Evolutionary conservation across 2,329 filamentous ascomycete species (phyloP).

Genomic region (Pyrenochaeta sp.): DNA sequence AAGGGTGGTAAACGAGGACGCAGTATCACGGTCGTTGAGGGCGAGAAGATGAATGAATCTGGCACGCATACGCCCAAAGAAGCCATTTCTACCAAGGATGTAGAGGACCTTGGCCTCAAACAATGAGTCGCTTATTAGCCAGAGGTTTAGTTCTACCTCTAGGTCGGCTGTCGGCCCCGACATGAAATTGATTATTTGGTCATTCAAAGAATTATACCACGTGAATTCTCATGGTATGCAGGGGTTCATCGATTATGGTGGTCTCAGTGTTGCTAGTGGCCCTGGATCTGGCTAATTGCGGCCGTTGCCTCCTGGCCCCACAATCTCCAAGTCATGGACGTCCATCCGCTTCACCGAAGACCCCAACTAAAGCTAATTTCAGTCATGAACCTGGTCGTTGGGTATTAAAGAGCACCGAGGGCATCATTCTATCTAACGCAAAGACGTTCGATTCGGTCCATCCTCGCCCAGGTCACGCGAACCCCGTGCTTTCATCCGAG

Average conservation of each 20-base stretch:
- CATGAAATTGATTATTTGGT: too few relatives aligned
- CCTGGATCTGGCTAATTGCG: neutral
- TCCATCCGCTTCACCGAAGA: neutral
- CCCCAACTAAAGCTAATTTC: neutral
- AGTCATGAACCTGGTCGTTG: neutral
- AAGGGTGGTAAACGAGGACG: slow-evolving; percentile 21
- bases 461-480: neutral
- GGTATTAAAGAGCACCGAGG: neutral
- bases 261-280: slow-evolving; percentile 2
- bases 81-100: slow-evolving; percentile 17
- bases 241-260: too few relatives aligned
- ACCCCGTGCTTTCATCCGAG: neutral
- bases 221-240: too few relatives aligned
- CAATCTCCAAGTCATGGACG: too few relatives aligned
- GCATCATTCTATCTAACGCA: neutral
- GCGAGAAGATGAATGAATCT: slow-evolving; percentile 21
- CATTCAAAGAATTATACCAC: too few relatives aligned
- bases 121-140: neutral
- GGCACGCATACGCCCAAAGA: slow-evolving; percentile 33
- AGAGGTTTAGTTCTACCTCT: too few relatives aligned
- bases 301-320: too few relatives aligned
- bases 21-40: slow-evolving; percentile 22
- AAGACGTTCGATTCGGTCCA: slow-evolving; percentile 7
- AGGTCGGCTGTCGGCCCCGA: too few relatives aligned
- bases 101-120: slow-evolving; percentile 3